Evolutionary conservation across 805 yeast genomes (phyloP), one percentile per base, ranked within the genome.

Genomic region (Komagataella kurtzmanii): DNA sequence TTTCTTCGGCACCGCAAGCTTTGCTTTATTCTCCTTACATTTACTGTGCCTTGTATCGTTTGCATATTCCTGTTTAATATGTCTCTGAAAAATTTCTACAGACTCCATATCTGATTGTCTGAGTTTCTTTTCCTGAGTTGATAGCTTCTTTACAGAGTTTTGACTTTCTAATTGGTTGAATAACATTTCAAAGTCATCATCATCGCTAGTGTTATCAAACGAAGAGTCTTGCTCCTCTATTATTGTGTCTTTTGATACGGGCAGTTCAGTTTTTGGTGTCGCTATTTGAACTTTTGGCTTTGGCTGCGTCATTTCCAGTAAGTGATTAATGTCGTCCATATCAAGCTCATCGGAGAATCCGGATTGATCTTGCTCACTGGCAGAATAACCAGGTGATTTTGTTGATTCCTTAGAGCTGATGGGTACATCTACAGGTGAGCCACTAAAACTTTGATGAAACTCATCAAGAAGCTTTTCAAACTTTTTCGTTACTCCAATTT

Each of bases 1-100:
- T 0, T 68, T 62, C 47, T 79, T 68, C 3, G 62, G 55, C n/a
- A 71, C 73, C 6, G 83, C 74, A 18, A 75, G 55, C 46, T 68
- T 65, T 0, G 82, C 74, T 14, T 54, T 45, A 36, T 54, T 52
- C 14, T 24, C 21, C 6, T 24, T 18, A 14, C 23, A 14, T 12
- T 52, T 18, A 21, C 2, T 45, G 12, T 51, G 30, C 17, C 49
- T 44, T 14, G 17, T 23, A 7, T 21, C 23, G 14, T 24, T 48
- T 7, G 14, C 8, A 49, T 44, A 44, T 14, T 23, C 19, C 14
- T 30, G 30, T 44, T n/a, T 48, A 12, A 47, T 44, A 14, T 48
- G 48, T 17, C 21, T 44, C 8, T 50, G 44, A n/a, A 47, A 46
- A 7, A 30, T 49, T 18, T 18, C 12, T 24, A 44, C 47, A 8